These are phyloP conservation scores for Elymus sibiricus DNA, from an alignment of 176 grass and related monocot genomes.

Conservation along the genomic window DNA sequence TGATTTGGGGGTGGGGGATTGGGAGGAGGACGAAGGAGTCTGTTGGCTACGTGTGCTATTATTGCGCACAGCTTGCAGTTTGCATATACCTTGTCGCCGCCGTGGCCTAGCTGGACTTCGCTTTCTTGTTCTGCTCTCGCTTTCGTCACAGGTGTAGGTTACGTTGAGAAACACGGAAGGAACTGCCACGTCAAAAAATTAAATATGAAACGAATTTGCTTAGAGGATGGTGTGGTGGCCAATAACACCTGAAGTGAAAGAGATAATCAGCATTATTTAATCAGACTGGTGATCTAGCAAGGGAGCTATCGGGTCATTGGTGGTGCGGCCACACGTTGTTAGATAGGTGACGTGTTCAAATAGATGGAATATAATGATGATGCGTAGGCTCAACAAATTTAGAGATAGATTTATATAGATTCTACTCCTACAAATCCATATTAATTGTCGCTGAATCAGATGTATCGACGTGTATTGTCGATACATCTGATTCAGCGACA, in stretches of 20 bases:
- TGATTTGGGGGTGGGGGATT: not conserved
- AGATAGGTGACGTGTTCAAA: not conserved
- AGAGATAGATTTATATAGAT: too few relatives aligned
- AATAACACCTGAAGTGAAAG: too few relatives aligned
- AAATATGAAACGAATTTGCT: not conserved
- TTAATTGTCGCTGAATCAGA: too few relatives aligned
- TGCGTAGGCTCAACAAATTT: too few relatives aligned
- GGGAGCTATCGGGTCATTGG: not conserved
- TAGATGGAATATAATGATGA: not conserved
- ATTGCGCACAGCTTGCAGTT: slow-evolving; percentile 26
- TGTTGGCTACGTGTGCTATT: slow-evolving; percentile 1
- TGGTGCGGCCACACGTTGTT: not conserved
- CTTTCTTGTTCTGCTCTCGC: not conserved
- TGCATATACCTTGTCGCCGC: not conserved
- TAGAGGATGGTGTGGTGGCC: too few relatives aligned
- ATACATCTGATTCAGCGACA: too few relatives aligned
- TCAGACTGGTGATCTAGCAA: not conserved
- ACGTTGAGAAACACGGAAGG: not conserved
- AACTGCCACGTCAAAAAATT: not conserved
- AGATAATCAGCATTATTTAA: not conserved
- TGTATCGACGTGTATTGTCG: too few relatives aligned
- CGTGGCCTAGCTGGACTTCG: not conserved
- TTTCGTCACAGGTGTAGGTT: not conserved
- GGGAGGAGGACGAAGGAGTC: not conserved
- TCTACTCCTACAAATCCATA: too few relatives aligned